Base-by-base conservation (phyloP, 371 early-diverging fungal species). In the Apophysomyces variabilis region DNA sequence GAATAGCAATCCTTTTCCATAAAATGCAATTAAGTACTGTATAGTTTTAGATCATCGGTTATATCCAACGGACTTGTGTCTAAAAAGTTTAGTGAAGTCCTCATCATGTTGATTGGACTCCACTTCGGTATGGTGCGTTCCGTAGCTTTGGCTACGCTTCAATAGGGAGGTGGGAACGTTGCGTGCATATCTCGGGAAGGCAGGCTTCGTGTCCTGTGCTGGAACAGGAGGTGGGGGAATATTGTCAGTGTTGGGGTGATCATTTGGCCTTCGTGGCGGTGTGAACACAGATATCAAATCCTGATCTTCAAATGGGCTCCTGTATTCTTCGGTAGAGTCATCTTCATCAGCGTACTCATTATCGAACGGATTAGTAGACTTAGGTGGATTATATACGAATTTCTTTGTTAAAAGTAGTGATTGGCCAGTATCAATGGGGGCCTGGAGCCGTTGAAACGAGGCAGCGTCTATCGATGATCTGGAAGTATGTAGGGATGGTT, bases 211-310 rank as follows among this genome's bases (percentile, higher is more conserved):
- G 36, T 68, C 46, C 67, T 81, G 82, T 38, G 68, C 62, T 26
- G 82, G 82, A 32, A 81, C 79, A 60, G 79, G 76, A 16, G 79
- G 82, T 9, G 82, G 77, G 58, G 72, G 71, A 61, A 74, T 57
- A 44, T 69, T 57, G 26, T 65, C 43, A 61, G 67, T 56, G 60
- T 77, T 78, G 12, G 75, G 74, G 39, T 72, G 69, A 14, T 68
- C 37, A 67, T 81, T 74, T 36, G 61, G 59, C 5, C 38, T 21
- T 38, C 41, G 56, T 5, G 63, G 18, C 11, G 47, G 38, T 14
- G 26, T 63, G 16, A 41, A 54, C 11, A 26, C 18, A 4, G 38
- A 41, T 43, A 37, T 18, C 21, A 26, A 12, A 26, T 21, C 38
- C 37, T 60, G 64, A 9, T 69, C 65, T 18, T 60, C 69, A 35